These are phyloP conservation scores for Zelonia costaricensis DNA, from an alignment of 208 protist genomes.

Conservation along the genomic window DNA sequence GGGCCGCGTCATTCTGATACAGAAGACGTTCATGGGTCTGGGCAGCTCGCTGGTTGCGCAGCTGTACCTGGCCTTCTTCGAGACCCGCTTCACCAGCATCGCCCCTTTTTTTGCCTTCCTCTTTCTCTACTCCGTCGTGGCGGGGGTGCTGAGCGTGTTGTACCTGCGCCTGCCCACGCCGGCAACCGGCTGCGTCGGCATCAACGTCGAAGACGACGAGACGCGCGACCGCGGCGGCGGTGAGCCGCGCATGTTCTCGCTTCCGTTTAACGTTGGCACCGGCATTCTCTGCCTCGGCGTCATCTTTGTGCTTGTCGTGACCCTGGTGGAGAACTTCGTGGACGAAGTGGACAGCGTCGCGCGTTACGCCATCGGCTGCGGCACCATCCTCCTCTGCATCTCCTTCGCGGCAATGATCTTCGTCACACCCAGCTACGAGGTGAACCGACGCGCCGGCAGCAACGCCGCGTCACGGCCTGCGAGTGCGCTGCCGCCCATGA, in stretches of 20 bases:
- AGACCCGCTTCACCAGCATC: conserved; percentile 36
- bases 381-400: conserved; percentile 46
- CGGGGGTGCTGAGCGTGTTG: conserved; percentile 52
- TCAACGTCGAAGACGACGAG: conserved; percentile 59
- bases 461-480: no score
- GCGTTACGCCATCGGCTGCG: conserved; percentile 44
- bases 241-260: conserved; percentile 54
- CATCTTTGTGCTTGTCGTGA: conserved; percentile 44
- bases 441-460: conserved; percentile 35
- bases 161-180: conserved; percentile 55
- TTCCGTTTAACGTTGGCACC: conserved; percentile 67
- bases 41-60: conserved; percentile 77
- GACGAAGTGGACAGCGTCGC: conserved; percentile 18
- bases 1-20: conserved; percentile 77
- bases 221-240: conserved; percentile 47
- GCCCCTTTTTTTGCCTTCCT: conserved; percentile 73
- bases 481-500: no score
- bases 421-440: conserved; percentile 62
- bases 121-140: conserved; percentile 45
- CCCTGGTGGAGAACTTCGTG: conserved; percentile 57
- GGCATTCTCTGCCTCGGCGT: conserved; percentile 49
- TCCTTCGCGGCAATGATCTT: conserved; percentile 70
- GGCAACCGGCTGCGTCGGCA: conserved; percentile 55
- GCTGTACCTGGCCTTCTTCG: conserved; percentile 77
- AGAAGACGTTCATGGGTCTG: conserved; percentile 89